Conservation (phyloP, 305 asterid species). For the Solanum hybrid region DNA sequence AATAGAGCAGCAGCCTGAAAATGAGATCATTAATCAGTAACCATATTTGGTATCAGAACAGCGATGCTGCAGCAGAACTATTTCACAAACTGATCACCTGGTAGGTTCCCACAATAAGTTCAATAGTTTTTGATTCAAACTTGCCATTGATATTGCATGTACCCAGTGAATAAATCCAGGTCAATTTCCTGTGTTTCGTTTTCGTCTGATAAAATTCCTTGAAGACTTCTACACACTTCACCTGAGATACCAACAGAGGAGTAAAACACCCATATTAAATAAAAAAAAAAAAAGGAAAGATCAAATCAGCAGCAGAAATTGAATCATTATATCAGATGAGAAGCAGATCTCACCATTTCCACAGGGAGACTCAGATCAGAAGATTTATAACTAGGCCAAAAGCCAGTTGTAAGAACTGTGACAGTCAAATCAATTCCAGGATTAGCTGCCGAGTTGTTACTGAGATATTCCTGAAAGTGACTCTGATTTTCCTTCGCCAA, state of each 20-base stretch:
- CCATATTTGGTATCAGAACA: neutral
- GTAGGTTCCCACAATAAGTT: conserved; percentile 21
- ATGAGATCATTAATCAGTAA: neutral
- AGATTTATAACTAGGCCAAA: conserved; percentile 29
- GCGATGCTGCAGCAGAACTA: neutral
- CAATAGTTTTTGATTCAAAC: conserved; percentile 19
- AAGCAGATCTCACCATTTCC: conserved; percentile 15
- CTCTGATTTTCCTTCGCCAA: conserved; percentile 35
- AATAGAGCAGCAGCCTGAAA: conserved; percentile 20
- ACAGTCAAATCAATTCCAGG: conserved; percentile 45
- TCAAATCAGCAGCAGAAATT: neutral
- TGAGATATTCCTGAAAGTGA: conserved; percentile 18
- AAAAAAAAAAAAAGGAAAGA: neutral
- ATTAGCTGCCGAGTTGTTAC: conserved; percentile 14
- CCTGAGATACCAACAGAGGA: conserved; percentile 7
- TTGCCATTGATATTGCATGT: conserved; percentile 23
- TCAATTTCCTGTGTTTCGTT: conserved; percentile 18
- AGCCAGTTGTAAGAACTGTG: conserved; percentile 30
- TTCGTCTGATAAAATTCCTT: conserved; percentile 22
- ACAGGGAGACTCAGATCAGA: conserved; percentile 21
- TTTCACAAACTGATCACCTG: conserved; percentile 12
- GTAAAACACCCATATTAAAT: neutral
- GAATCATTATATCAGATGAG: neutral
- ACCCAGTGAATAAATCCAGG: conserved; percentile 28
- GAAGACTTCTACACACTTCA: conserved; percentile 21